Conservation (phyloP, 2,329 filamentous ascomycete species). For the Akanthomyces muscarius region DNA sequence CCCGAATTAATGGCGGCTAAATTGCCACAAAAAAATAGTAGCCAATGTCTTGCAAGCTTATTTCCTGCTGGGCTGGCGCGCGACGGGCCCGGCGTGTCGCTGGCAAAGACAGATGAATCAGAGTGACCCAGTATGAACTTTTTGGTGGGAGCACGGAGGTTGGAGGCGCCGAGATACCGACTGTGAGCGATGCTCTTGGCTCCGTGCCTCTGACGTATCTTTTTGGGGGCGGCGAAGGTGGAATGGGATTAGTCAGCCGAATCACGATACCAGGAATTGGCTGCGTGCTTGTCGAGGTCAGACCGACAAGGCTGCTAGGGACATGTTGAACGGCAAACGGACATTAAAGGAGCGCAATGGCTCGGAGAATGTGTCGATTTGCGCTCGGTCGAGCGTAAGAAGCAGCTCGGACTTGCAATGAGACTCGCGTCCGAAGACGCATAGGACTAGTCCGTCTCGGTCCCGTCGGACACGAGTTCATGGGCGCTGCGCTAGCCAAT, state of each 20-base stretch:
- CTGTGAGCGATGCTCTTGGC: background rate
- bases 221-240: no score
- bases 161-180: conserved; percentile 13
- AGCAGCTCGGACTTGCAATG: background rate
- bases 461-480: background rate
- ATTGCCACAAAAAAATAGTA: background rate
- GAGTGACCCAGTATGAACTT: background rate
- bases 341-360: background rate
- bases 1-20: background rate
- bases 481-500: background rate
- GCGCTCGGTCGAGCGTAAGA: background rate
- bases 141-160: conserved; percentile 11
- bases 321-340: background rate
- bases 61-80: background rate
- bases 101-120: background rate
- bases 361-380: background rate
- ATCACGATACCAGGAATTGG: background rate
- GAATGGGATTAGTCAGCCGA: background rate
- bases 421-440: background rate
- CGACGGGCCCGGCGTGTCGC: background rate
- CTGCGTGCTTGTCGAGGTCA: background rate
- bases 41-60: background rate
- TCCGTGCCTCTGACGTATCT: background rate
- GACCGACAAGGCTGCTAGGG: background rate
- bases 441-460: background rate